Evolutionary conservation across 163 green algal genomes (phyloP).

Genomic region (Prototheca cutis): DNA sequence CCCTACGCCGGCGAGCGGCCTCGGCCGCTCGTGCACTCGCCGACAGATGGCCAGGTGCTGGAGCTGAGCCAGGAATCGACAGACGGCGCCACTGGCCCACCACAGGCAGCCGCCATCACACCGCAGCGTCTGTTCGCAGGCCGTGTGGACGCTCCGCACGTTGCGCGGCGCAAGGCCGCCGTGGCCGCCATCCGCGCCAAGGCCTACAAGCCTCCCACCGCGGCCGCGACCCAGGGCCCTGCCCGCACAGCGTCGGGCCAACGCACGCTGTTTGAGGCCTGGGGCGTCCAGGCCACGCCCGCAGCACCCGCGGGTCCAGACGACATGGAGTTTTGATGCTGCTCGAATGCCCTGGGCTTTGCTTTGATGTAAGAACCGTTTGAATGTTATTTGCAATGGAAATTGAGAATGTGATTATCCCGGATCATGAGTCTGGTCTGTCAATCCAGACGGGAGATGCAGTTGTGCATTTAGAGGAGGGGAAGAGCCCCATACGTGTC

Average conservation of each 20-base stretch:
- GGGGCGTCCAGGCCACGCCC: neutral
- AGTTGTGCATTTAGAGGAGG: too few species aligned
- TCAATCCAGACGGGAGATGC: too few species aligned
- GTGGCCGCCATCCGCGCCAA: slow-evolving; percentile 14
- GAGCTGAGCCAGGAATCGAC: slow-evolving; percentile 12
- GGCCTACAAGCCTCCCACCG: slow-evolving; percentile 15
- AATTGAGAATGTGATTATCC: too few species aligned
- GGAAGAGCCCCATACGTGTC: too few species aligned
- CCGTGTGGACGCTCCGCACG: slow-evolving; percentile 5
- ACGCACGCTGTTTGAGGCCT: neutral
- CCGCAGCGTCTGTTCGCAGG: neutral
- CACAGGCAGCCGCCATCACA: too few species aligned
- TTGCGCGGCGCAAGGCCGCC: slow-evolving; percentile 17
- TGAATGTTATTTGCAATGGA: too few species aligned
- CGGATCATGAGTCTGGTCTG: too few species aligned
- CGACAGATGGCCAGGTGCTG: slow-evolving; percentile 1
- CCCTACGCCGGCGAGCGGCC: slow-evolving; percentile 13
- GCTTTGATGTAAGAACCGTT: too few species aligned
- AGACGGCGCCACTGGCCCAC: neutral
- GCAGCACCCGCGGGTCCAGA: neutral
- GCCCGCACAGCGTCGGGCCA: neutral
- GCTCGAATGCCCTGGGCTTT: too few species aligned
- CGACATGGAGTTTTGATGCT: neutral
- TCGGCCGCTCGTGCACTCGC: neutral
- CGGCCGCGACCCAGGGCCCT: neutral